Base-by-base conservation (phyloP, 257 asterid species). In the Fraxinus anomala region DNA sequence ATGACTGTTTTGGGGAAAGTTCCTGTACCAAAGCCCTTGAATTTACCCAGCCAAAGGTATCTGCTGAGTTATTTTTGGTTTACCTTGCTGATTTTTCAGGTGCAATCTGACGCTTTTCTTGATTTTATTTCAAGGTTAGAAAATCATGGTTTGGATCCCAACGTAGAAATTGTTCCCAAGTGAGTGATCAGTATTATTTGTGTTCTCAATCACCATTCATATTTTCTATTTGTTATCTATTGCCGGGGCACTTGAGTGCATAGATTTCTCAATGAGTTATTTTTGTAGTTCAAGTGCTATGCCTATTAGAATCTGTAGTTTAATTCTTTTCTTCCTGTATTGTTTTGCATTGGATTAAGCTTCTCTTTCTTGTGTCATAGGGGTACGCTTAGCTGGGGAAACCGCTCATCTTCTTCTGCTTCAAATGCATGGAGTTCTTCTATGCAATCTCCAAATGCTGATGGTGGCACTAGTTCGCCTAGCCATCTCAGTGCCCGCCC, bases 161-260 rank as follows among this genome's bases (percentile, higher is more conserved):
- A 85, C 84, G 97, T 93, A 74, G 99, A 93, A 84, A 96, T 96
- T 84, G 98, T 93, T 84, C 99, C 99, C 81, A 96, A 92, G 97
- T 93, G 85, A 93, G 98, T 95, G 76, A 63, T 40, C 44, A 61
- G 40, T 68, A 4, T 23, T 75, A 24, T 78, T 28, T 84, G 33
- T 47, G 68, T 56, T 68, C 59, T 74, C 42, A 40, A 72, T 44
- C 75, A 30, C 44, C 68, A 63, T 31, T 3, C 37, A 9, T 78
- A 31, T n/a, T 56, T 34, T 67, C 30, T 63, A 23, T 69, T 80
- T 75, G 74, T 26, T 80, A 3, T 44, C 61, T 49, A 26, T 63
- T 24, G 34, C 69, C 11, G 19, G 10, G 26, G 49, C 76, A 72
- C 66, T 80, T 76, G 67, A 68, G 69, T 11, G 69, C 69, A 63